phyloP scores from a whole-genome alignment of 495 filamentous ascomycete species.

The Penicillium tannophilum region DNA sequence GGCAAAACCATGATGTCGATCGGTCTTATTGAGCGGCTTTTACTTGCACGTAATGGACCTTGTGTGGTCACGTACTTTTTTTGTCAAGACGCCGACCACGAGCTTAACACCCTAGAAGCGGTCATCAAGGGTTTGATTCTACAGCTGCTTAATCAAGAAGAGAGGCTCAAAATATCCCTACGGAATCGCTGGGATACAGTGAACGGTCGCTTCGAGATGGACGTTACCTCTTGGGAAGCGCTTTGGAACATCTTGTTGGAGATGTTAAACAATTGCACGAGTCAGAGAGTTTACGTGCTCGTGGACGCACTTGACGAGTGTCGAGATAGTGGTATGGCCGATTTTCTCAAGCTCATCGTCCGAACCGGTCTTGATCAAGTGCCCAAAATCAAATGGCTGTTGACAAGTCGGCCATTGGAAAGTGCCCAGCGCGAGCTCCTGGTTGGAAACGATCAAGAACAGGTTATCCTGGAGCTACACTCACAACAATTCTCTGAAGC shows the following conservation, averaged over 20 bases:
- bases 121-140: slow-evolving; percentile 44
- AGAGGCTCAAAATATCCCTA: slow-evolving; percentile 28
- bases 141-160: slow-evolving; percentile 31
- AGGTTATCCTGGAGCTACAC: slow-evolving; percentile 24
- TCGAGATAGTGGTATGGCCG: slow-evolving; percentile 20
- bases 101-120: slow-evolving; percentile 39
- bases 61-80: slow-evolving; percentile 47
- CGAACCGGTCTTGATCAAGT: slow-evolving; percentile 15
- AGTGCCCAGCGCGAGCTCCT: slow-evolving; percentile 20
- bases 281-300: slow-evolving; percentile 14
- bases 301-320: slow-evolving; percentile 26
- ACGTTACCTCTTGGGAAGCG: slow-evolving; percentile 12
- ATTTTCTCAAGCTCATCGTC: slow-evolving; percentile 37
- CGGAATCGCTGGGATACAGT: slow-evolving; percentile 16
- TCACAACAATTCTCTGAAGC: slow-evolving; percentile 11
- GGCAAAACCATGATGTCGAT: slow-evolving; percentile 25
- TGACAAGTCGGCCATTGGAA: slow-evolving; percentile 28
- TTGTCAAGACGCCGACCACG: slow-evolving; percentile 38
- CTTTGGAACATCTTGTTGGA: slow-evolving; percentile 36
- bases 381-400: slow-evolving; percentile 29
- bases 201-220: slow-evolving; percentile 7
- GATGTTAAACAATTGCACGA: slow-evolving; percentile 24
- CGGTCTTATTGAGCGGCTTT: slow-evolving; percentile 16
- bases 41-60: background rate
- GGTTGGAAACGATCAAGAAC: slow-evolving; percentile 15